Percentiles rank a stretch among this genome's conserved stretches.
These are phyloP conservation scores for Viola pubescens DNA, from an alignment of 441 rosid species.

Conservation along the genomic window DNA sequence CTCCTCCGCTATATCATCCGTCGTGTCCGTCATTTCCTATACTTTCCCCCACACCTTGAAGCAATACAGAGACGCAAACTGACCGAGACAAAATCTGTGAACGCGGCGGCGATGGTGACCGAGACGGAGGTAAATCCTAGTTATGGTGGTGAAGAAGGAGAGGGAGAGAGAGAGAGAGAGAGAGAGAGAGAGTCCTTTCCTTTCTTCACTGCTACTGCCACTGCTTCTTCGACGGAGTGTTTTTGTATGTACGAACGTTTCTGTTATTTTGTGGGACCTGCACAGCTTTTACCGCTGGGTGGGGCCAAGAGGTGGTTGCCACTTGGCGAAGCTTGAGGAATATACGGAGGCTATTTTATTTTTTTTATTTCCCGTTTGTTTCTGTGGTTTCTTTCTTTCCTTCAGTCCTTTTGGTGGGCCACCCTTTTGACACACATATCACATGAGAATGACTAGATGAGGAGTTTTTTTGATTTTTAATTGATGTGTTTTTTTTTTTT, in stretches of 20 bases:
- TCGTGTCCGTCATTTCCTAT: constrained; percentile 78
- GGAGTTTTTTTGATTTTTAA: too few relatives aligned
- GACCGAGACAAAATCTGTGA: background rate
- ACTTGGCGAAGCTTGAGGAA: constrained; percentile 11
- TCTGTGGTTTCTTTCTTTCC: too few relatives aligned
- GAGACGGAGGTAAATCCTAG: background rate
- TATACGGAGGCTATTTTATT: background rate
- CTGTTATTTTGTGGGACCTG: constrained; percentile 8
- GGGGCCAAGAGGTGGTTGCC: constrained; percentile 4
- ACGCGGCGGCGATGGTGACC: too few relatives aligned
- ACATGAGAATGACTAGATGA: too few relatives aligned
- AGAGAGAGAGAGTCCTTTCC: background rate
- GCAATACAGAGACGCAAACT: background rate
- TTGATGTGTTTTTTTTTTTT: too few relatives aligned
- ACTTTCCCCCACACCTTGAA: background rate
- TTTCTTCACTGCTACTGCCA: background rate
- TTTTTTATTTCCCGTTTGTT: too few relatives aligned
- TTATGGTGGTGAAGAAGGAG: background rate
- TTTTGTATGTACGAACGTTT: constrained; percentile 4
- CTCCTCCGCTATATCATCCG: constrained; percentile 93
- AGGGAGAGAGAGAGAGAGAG: background rate
- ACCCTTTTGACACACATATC: too few relatives aligned
- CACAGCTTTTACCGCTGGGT: background rate
- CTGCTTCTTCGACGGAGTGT: background rate
- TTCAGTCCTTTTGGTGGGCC: too few relatives aligned